These are phyloP conservation scores for Sutorius eximius DNA, from an alignment of 1,284 basidiomycete species.

Conservation along the genomic window DNA sequence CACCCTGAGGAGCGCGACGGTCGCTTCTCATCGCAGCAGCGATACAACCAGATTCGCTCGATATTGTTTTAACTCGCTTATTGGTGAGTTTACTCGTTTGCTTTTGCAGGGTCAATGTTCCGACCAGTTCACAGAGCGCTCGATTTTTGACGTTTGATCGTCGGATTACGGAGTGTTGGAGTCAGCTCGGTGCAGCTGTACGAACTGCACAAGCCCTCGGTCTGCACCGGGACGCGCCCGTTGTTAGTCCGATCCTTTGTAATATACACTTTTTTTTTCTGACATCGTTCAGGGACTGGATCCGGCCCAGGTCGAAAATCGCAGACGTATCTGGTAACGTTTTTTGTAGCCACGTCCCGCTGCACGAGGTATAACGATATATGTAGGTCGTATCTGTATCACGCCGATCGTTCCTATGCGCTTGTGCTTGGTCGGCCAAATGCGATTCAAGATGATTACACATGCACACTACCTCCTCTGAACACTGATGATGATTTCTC, in stretches of 20 bases:
- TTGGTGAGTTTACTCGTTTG: conserved; percentile 54
- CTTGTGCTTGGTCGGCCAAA: conserved; percentile 88
- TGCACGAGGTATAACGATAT: conserved; percentile 10
- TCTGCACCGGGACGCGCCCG: conserved; percentile 87
- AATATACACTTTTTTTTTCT: conserved; percentile 3
- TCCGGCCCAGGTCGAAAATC: conserved; percentile 81
- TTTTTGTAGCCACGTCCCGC: conserved; percentile 1
- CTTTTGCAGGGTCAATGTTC: conserved; percentile 4
- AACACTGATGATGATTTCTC: conserved; percentile 77
- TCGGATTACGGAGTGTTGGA: conserved; percentile 93
- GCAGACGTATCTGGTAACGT: conserved; percentile 84
- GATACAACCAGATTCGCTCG: conserved; percentile 86
- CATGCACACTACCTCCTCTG: conserved; percentile 78
- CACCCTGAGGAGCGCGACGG: conserved; percentile 61
- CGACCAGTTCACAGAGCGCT: conserved; percentile 60
- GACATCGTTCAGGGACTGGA: conserved; percentile 62
- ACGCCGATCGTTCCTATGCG: conserved; percentile 91
- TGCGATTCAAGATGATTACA: conserved; percentile 85
- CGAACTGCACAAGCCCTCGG: conserved; percentile 94
- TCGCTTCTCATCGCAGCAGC: conserved; percentile 87
- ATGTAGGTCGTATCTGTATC: conserved; percentile 84
- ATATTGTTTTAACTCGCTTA: conserved; percentile 85
- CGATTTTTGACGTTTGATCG: conserved; percentile 89
- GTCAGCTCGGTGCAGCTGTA: conserved; percentile 89
- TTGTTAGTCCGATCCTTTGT: conserved; percentile 49